Base-by-base conservation (phyloP, 108 stramenopile genomes). In the Epithemia pelagica region DNA sequence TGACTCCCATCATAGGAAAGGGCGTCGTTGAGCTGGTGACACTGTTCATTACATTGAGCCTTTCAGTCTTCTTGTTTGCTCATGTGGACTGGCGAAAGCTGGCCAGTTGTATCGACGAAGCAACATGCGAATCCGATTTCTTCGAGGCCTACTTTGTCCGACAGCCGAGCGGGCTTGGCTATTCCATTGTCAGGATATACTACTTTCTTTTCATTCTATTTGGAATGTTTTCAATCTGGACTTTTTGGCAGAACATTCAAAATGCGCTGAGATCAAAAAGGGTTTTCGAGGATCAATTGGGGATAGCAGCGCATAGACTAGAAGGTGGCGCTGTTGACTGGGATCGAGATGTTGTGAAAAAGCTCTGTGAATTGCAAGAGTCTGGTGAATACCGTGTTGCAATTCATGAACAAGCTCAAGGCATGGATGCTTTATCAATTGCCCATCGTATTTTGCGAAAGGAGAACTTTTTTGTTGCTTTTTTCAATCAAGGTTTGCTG, bases 391-490 rank as follows among this genome's bases (percentile, higher is more conserved):
- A 87, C 66, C 77, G 81, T 2, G 71, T 83, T 68, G 75, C 80
- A 32, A 69, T 72, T 66, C 63, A 72, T 37, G 37, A 15, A 46
- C 10, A 46, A 46, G 67, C 71, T 27, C 71, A 72, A 69, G 73
- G 53, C 24, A 73, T 84, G 30, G 84, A 87, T 71, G 87, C 86
- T 58, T 66, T 92, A 26, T 65, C 76, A 8, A 79, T 95, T 28
- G 88, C 91, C 18, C 86, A 87, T 69, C 84, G 98, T 25, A 97
- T 99, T 62, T 80, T 97, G 86, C 83, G 98, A 21, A 81, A 89
- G 68, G 95, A 99, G 59, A 97, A 97, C 74, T 99, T 93, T 76
- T 61, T 99, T 70, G 81, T 99, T 27, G 95, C 96, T 15, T 82
- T 99, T 69, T 89, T 96, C 64, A 96, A 96, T 81, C 66, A 68